A percentile compares a stretch with the other conserved stretches of the same genome.
phyloP scores from a whole-genome alignment of 768 basidiomycete species.

The Coprinellus micaceus region DNA sequence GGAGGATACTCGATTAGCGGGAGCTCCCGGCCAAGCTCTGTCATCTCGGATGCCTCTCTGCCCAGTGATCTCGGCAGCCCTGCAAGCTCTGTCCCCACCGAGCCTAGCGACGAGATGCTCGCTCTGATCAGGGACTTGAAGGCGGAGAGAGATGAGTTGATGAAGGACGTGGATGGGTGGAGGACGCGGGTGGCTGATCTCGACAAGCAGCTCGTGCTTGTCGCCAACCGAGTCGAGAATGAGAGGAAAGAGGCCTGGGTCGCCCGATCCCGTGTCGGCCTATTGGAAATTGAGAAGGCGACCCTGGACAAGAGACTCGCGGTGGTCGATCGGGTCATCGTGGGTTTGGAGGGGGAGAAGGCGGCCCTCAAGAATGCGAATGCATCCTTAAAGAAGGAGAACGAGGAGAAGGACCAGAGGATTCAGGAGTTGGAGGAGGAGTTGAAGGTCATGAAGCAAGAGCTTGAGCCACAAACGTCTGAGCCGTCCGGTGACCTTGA shows the following conservation, averaged over 20 bases:
- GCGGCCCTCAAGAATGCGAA: conserved; percentile 23
- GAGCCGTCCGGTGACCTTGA: conserved; percentile 45
- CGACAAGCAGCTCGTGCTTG: conserved; percentile 63
- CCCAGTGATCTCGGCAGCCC: conserved; percentile 22
- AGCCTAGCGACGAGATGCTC: conserved; percentile 76
- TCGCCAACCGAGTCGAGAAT: conserved; percentile 68
- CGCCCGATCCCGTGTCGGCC: conserved; percentile 65
- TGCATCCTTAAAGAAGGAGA: conserved; percentile 30
- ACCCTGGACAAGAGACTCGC: conserved; percentile 48
- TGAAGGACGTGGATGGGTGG: conserved; percentile 88
- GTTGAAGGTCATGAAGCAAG: conserved; percentile 35
- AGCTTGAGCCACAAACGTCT: conserved; percentile 21
- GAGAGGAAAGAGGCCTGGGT: conserved; percentile 84
- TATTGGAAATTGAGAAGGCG: conserved; percentile 67
- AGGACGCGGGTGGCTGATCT: conserved; percentile 69
- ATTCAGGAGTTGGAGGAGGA: conserved; percentile 45
- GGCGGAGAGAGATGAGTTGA: conserved; percentile 84
- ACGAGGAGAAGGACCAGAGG: conserved; percentile 32
- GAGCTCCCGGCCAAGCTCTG: conserved; percentile 50
- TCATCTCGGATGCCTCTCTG: conserved; percentile 40
- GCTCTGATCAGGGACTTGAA: conserved; percentile 74
- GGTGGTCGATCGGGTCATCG: conserved; percentile 29
- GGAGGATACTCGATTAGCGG: conserved; percentile 27
- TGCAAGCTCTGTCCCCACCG: conserved; percentile 23
- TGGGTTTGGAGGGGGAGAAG: conserved; percentile 26